Base-by-base conservation (phyloP, 148 eudicot species). In the Gaultheria prostrata region DNA sequence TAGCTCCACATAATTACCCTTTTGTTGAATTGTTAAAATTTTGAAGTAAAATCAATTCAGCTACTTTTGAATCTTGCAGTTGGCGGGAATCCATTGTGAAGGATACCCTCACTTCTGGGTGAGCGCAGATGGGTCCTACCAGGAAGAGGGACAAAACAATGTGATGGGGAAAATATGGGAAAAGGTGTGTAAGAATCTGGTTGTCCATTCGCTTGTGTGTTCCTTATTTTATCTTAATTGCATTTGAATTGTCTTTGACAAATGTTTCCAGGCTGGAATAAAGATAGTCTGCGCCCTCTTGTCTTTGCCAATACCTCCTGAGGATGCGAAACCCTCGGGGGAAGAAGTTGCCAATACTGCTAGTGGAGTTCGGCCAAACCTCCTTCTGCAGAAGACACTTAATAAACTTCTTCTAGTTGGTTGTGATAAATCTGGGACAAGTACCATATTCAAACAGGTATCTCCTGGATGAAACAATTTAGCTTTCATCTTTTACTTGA, bases 391-490 rank as follows among this genome's bases (percentile, higher is more conserved):
- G 81, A 85, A 79, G 78, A 72, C 78, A 51, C 85, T 89, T 18
- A 54, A 85, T 48, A 93, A 90, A 85, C 48, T 93, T 82, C 94
- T 97, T 73, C 87, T 97, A 9, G 89, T 92, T 81, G 99, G 98
- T 35, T 85, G 82, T 77, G 92, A 91, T 90, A 87, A 90, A 78
- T 94, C 98, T 24, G 99, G 99, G 69, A 90, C 94, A 50, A 92
- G 97, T 85, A 91, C 99, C 83, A 87, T 94, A 57, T 92, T 87
- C 85, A 97, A 97, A 90, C 98, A 97, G 97, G 99, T 94, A 85
- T 2, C 80, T 20, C 28, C 80, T 85, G 65, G 43, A 13, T 69
- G 14, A 18, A 57, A 59, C 12, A 69, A 70, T 30, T 57, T 46
- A 72, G 14, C 30, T 48, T 69, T 10, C 67, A n/a, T 76, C 9